These are phyloP conservation scores for Platanthera guangdongensis DNA, from an alignment of 106 monocot genomes.

Conservation along the genomic window DNA sequence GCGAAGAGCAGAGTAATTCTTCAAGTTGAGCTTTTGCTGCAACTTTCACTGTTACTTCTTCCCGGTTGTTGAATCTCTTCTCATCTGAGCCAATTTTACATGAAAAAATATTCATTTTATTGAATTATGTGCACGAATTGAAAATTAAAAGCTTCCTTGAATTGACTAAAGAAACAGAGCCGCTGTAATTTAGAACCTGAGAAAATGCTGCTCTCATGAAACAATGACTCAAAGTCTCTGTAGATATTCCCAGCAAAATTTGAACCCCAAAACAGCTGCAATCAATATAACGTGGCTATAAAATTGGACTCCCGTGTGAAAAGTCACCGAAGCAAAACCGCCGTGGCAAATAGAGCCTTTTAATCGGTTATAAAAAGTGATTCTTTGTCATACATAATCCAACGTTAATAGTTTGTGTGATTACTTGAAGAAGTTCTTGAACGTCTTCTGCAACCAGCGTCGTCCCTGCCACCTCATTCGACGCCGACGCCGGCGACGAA, in stretches of 20 bases:
- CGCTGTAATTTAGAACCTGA: not conserved
- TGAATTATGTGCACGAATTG: not conserved
- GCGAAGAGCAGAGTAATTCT: not conserved
- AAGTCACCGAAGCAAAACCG: too few species aligned
- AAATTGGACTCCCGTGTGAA: not conserved
- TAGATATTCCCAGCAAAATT: not conserved
- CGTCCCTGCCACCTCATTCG: too few species aligned
- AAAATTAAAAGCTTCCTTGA: not conserved
- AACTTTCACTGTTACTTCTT: not conserved
- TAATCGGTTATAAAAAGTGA: too few species aligned
- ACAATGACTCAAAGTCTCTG: not conserved
- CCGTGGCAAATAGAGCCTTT: too few species aligned
- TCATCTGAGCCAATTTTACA: not conserved
- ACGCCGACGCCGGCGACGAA: too few species aligned
- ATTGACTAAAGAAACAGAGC: not conserved
- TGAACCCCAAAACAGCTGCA: conserved; percentile 45
- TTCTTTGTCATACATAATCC: too few species aligned
- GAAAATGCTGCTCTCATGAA: not conserved
- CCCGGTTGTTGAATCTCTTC: not conserved
- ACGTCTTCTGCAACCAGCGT: too few species aligned
- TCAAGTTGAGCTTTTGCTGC: not conserved
- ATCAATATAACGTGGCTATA: not conserved
- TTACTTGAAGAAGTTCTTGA: too few species aligned
- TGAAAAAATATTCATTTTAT: not conserved
- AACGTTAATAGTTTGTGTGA: too few species aligned